Percentiles rank a stretch among this genome's conserved stretches.
phyloP scores from a whole-genome alignment of 345 rosid genomes.

The Abelmoschus esculentus region DNA sequence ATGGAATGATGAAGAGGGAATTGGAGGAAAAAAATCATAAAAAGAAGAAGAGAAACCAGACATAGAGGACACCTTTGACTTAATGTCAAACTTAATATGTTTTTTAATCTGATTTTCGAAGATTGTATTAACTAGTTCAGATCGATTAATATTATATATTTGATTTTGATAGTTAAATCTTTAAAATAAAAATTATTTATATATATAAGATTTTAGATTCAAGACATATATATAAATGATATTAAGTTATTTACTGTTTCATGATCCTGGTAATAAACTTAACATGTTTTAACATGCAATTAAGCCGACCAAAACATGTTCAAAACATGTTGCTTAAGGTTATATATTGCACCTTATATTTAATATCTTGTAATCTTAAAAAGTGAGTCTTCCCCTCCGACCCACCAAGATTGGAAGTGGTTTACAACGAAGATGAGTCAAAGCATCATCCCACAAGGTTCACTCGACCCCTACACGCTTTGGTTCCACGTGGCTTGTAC shows the following conservation, averaged over 20 bases:
- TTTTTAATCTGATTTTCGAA: too few relatives aligned
- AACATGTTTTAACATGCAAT: not conserved
- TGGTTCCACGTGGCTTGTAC: slow-evolving; percentile 18
- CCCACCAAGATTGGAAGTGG: not conserved
- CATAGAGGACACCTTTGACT: not conserved
- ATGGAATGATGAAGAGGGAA: not conserved
- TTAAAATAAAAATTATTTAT: too few relatives aligned
- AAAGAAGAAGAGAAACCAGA: not conserved
- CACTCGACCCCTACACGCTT: slow-evolving; percentile 1
- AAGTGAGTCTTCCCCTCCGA: not conserved
- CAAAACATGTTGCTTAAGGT: not conserved
- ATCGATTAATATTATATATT: too few relatives aligned
- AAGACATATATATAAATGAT: too few relatives aligned
- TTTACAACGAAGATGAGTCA: slow-evolving; percentile 1
- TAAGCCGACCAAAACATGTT: not conserved
- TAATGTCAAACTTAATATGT: not conserved
- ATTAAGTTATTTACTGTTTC: too few relatives aligned
- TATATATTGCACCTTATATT: not conserved
- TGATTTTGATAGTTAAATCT: too few relatives aligned
- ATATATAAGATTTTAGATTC: too few relatives aligned
- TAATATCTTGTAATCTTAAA: not conserved
- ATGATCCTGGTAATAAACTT: too few relatives aligned
- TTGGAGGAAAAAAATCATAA: not conserved
- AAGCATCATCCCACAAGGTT: not conserved
- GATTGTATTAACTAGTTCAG: too few relatives aligned